Evolutionary conservation across 345 rosid genomes (phyloP), one percentile per base, ranked within the genome.

Genomic region (Eutrema heterophyllum): DNA sequence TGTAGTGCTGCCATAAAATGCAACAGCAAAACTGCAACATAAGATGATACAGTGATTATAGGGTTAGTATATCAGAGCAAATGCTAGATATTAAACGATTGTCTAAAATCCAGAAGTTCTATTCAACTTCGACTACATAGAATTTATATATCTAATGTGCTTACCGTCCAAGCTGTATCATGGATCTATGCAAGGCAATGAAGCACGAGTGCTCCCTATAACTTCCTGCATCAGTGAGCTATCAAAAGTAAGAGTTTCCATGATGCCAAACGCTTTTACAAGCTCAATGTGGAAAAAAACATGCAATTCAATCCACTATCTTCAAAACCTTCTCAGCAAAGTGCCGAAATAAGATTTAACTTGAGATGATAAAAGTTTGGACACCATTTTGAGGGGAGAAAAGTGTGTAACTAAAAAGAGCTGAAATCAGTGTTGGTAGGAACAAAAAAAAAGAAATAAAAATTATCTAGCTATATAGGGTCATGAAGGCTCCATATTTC

Each of bases 121-220:
- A 67, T 68, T 26, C 18, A 44, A 60, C 49, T 43, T 63, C n/a
- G n/a, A n/a, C n/a, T n/a, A n/a, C 16, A 61, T 12, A 24, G 52
- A 55, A 14, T n/a, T 14, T 50, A 53, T 57, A 43, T 69, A 64
- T 76, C 50, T 2, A 56, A 70, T 38, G 14, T 63, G 85, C 96
- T 75, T 61, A 95, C 99, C 97, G 97, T 16, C 83, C 73, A 73
- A 86, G 88, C 70, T 71, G 84, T 71, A 90, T 58, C 97, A 95
- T 92, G 73, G 99, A 92, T 65, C 87, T 87, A 64, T 85, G 91
- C 81, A 95, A 67, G 55, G 94, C 91, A 83, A 92, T 69, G 78
- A 95, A 95, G 85, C 76, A 72, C 84, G 67, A 52, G 91, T 87
- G 86, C 97, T 95, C 58, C 99, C 99, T 73, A 86, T 67, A 71